Evolutionary conservation across 2,329 filamentous ascomycete genomes (phyloP), one percentile per base, ranked within the genome.

Genomic region (Talaromyces marneffei): DNA sequence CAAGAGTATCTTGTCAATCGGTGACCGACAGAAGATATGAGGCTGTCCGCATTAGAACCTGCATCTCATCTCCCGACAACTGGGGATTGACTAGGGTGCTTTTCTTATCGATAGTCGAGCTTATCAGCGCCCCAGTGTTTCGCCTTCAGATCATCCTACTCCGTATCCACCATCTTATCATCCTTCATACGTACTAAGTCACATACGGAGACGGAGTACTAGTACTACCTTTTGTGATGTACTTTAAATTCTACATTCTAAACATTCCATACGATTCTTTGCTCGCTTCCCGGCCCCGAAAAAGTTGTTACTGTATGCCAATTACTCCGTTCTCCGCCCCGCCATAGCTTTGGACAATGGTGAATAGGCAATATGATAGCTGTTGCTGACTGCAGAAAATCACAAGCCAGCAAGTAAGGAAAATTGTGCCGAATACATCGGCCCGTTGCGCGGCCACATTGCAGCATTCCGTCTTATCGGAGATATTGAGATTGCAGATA

Each of bases 401-500:
- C 25, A 52, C 27, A 7, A 9, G 23, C 25, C 25, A 29, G 8
- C 44, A 29, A 46, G 20, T 25, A 16, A 29, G 9, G 25, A 5
- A 31, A 16, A 18, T 7, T 18, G 27, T 37, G 52, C 52, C 52
- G 52, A 55, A 40, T 39, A 14, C 33, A 55, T 55, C 52, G 52
- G 33, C 29, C 52, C 52, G 52, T 55, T 55, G 29, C 4, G 12
- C 33, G 33, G n/a, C 52, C 52, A 33, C 52, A 55, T 55, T 55
- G 14, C 33, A 55, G 16, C 52, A 40, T 55, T 55, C 52, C 20
- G 20, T 39, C 33, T 39, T 55, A 55, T 40, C 52, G 35, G 52
- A 54, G 12, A 55, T 16, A 27, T 53, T 55, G 31, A 29, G 18
- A 18, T 18, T 40, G 48, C n/a, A 52, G n/a, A 52, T 20, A 8